These are phyloP conservation scores for Paraphoma sp. DNA, from an alignment of 2,329 filamentous ascomycete genomes.

Conservation along the genomic window DNA sequence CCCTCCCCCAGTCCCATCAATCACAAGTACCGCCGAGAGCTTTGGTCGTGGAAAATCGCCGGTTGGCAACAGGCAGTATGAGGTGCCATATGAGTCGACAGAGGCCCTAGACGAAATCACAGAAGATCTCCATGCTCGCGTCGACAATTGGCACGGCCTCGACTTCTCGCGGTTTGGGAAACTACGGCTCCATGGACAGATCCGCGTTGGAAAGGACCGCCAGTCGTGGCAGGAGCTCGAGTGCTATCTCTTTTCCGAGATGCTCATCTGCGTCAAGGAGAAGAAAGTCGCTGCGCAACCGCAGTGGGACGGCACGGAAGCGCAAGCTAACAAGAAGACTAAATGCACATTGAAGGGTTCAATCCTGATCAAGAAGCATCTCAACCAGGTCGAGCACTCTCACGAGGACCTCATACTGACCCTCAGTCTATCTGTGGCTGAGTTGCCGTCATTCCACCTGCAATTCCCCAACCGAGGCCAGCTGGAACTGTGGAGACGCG, in stretches of 20 bases:
- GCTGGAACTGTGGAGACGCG: slow-evolving; percentile 88
- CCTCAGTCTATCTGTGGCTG: slow-evolving; percentile 85
- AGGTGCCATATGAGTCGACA: slow-evolving; percentile 72
- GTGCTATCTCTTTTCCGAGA: slow-evolving; percentile 96
- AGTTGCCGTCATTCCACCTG: slow-evolving; percentile 93
- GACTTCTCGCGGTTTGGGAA: slow-evolving; percentile 95
- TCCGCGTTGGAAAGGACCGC: slow-evolving; percentile 95
- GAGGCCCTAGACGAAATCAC: slow-evolving; percentile 84
- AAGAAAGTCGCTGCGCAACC: slow-evolving; percentile 73
- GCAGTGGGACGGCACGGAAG: slow-evolving; percentile 68
- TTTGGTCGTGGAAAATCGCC: slow-evolving; percentile 64
- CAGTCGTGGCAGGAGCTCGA: slow-evolving; percentile 97
- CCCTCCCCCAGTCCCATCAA: slow-evolving; percentile 56
- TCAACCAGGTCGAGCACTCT: slow-evolving; percentile 82
- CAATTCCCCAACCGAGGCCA: slow-evolving; percentile 84
- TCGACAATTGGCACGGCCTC: slow-evolving; percentile 98
- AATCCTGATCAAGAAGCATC: slow-evolving; percentile 96
- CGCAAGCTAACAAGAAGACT: slow-evolving; percentile 65
- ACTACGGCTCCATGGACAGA: slow-evolving; percentile 83
- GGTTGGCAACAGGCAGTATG: slow-evolving; percentile 53
- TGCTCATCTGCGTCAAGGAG: slow-evolving; percentile 99
- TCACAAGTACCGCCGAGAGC: slow-evolving; percentile 56
- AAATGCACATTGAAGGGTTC: slow-evolving; percentile 94
- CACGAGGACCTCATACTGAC: slow-evolving; percentile 84
- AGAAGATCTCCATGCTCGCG: slow-evolving; percentile 81